Conservation (phyloP, 1,284 basidiomycete genomes). For the Leccinum griseonigrum region DNA sequence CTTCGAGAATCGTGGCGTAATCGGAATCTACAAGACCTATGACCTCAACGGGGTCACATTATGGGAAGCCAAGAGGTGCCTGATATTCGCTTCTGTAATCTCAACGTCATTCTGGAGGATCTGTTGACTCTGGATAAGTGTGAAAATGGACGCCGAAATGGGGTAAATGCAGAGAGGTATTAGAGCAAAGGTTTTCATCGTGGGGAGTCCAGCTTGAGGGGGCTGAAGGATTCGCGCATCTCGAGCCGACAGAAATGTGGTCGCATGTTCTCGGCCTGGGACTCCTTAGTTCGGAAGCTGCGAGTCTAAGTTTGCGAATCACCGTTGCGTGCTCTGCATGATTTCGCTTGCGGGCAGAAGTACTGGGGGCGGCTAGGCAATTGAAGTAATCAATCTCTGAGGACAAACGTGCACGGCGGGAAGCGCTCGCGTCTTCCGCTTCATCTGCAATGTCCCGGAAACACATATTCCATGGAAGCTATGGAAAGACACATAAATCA, state of each 20-base stretch:
- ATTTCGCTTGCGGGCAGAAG: not conserved
- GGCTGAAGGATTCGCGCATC: not conserved
- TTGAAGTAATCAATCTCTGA: not conserved
- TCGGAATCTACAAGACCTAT: conserved; percentile 18
- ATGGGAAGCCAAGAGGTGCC: conserved; percentile 8
- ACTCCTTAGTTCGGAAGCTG: not conserved
- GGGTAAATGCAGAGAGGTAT: not conserved
- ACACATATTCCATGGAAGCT: not conserved
- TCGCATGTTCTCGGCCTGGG: not conserved
- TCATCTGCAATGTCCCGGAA: too few relatives aligned
- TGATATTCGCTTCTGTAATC: conserved; percentile 1
- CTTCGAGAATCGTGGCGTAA: conserved; percentile 10
- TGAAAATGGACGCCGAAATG: not conserved
- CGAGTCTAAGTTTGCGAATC: not conserved
- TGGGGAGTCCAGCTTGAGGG: not conserved
- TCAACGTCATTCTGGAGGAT: not conserved
- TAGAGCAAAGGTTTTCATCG: not conserved
- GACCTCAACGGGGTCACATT: conserved; percentile 19
- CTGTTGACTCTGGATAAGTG: not conserved
- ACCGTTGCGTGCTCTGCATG: not conserved
- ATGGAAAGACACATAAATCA: not conserved
- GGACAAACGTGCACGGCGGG: not conserved
- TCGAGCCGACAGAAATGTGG: not conserved
- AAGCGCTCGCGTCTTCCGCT: not conserved
- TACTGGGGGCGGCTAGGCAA: accelerated